Evolutionary conservation across 371 early-diverging fungal species (phyloP), one percentile per base, ranked within the genome.

Genomic region (Rhizopus stolonifer): DNA sequence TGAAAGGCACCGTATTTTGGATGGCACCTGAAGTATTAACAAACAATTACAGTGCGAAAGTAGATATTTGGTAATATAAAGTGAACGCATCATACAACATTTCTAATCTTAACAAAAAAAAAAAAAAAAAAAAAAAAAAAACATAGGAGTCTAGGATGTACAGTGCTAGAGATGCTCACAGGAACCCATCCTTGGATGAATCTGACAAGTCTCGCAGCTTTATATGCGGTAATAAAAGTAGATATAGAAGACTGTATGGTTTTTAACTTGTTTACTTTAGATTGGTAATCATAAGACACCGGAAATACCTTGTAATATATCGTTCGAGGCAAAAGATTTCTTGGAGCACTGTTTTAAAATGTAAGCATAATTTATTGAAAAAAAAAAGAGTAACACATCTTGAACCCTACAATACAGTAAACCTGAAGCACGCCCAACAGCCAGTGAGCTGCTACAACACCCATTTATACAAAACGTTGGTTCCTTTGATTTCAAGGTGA

Each of bases 81-180:
- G 6, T 9, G 17, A 5, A 51, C 18, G n/a, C 13, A 13, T 31
- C 26, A 15, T 5, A 3, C n/a, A 19, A n/a, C 34, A 14, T 49
- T 29, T n/a, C 8, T 23, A 24, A 29, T 15, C 23, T 22, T 18
- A 8, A 25, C 11, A 26, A n/a, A n/a, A n/a, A n/a, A n/a, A n/a
- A n/a, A n/a, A n/a, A n/a, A n/a, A n/a, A n/a, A n/a, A n/a, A n/a
- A n/a, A n/a, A n/a, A n/a, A n/a, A n/a, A n/a, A n/a, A n/a, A n/a
- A n/a, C n/a, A n/a, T 19, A 60, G 60, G 73, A 74, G 79, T 60
- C 70, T 96, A 17, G 96, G 96, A 8, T 98, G 98, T 64, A 83
- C 96, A 25, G 87, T 94, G 0, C 81, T 95, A 17, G 98, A 98
- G 76, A 98, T 98, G 98, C 82, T 94, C 56, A 94, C 96, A 0